Conservation (phyloP, 2,329 filamentous ascomycete species). For the Sclerotiophoma versabilis region DNA sequence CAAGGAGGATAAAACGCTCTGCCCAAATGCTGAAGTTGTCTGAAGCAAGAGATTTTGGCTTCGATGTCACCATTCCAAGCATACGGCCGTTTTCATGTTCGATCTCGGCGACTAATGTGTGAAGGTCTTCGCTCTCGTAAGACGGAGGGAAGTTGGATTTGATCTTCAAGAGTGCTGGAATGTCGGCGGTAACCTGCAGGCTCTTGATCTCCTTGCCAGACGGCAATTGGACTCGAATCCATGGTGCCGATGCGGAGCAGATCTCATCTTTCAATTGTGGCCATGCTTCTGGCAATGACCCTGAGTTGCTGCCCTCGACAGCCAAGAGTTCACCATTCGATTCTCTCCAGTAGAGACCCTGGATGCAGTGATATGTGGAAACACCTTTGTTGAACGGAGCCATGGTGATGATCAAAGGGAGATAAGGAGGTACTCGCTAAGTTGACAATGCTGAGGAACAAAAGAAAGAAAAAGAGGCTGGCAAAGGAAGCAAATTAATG, state of each 20-base stretch:
- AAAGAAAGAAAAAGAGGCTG: slow-evolving; percentile 11
- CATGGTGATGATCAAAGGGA: slow-evolving; percentile 28
- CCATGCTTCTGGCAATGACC: slow-evolving; percentile 28
- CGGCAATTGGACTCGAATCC: slow-evolving; percentile 27
- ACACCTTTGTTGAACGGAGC: slow-evolving; percentile 39
- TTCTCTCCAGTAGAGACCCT: slow-evolving; percentile 40
- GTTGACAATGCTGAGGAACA: slow-evolving; percentile 9
- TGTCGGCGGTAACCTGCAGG: slow-evolving; percentile 23
- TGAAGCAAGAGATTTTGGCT: slow-evolving; percentile 31
- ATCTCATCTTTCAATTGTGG: slow-evolving; percentile 27
- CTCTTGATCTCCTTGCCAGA: slow-evolving; percentile 36
- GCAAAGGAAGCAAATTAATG: slow-evolving; percentile 4
- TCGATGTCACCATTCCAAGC: slow-evolving; percentile 33
- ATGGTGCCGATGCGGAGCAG: slow-evolving; percentile 22
- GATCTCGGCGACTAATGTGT: slow-evolving; percentile 30
- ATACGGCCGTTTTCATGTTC: slow-evolving; percentile 30
- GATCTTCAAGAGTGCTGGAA: slow-evolving; percentile 28
- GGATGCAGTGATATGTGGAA: slow-evolving; percentile 38
- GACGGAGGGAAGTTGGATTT: slow-evolving; percentile 34
- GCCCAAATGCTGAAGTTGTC: slow-evolving; percentile 37
- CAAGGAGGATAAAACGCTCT: slow-evolving; percentile 38
- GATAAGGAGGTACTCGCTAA: slow-evolving; percentile 10
- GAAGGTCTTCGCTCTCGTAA: slow-evolving; percentile 28
- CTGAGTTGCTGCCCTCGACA: slow-evolving; percentile 34
- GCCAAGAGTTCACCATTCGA: slow-evolving; percentile 32